These are phyloP conservation scores for Sporisorium sorghi DNA, from an alignment of 1,284 basidiomycete species.

Conservation along the genomic window DNA sequence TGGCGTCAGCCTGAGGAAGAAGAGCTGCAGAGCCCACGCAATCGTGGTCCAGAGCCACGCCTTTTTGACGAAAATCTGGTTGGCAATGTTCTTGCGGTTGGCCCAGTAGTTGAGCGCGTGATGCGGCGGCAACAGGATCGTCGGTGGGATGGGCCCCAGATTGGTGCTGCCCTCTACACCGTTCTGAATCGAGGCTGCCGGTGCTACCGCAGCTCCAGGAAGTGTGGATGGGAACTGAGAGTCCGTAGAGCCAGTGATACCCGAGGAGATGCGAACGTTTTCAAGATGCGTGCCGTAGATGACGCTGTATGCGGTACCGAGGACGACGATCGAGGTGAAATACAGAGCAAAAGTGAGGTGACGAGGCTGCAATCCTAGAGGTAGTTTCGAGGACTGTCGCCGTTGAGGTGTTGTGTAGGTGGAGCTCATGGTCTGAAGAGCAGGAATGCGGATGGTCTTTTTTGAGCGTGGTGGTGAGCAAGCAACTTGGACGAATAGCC, in stretches of 20 bases:
- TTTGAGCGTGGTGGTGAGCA: constrained; percentile 5
- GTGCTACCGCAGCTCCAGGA: constrained; percentile 36
- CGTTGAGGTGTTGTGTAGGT: constrained; percentile 1
- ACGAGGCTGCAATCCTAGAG: constrained; percentile 39
- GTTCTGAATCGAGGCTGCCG: constrained; percentile 15
- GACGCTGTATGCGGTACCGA: constrained; percentile 75
- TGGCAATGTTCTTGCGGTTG: constrained; percentile 83
- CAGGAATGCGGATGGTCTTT: neutral
- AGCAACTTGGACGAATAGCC: constrained; percentile 1
- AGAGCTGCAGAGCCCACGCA: constrained; percentile 39
- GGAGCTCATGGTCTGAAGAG: constrained; percentile 21
- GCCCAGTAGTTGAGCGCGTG: constrained; percentile 71
- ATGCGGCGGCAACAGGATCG: constrained; percentile 74
- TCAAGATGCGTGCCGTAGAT: constrained; percentile 72
- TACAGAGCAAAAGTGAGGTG: constrained; percentile 52
- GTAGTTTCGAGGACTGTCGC: constrained; percentile 30
- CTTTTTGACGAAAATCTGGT: constrained; percentile 87
- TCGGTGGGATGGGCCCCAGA: constrained; percentile 72
- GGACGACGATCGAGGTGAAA: constrained; percentile 71
- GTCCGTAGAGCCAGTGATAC: constrained; percentile 61
- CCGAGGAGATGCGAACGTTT: constrained; percentile 46
- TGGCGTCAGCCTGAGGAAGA: constrained; percentile 29
- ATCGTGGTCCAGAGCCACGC: constrained; percentile 87
- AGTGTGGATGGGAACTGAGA: constrained; percentile 27
- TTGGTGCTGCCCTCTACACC: constrained; percentile 72